Base-by-base conservation (phyloP, 305 asterid genomes). In the Fraxinus paxiana region DNA sequence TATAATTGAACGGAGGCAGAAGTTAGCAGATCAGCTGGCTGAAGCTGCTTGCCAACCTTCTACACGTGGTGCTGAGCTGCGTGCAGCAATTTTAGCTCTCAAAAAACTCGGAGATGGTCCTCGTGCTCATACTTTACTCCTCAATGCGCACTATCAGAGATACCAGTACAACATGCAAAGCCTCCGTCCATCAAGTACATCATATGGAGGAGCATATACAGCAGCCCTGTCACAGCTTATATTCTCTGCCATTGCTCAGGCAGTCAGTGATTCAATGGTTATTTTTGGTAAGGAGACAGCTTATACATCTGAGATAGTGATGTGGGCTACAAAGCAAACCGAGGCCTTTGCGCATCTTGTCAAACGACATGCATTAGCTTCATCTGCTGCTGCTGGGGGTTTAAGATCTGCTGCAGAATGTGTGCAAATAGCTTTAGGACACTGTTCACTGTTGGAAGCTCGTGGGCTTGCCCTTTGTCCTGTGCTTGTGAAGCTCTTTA, bases 361-460 rank as follows among this genome's bases (percentile, higher is more conserved):
- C 63, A 94, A 96, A 87, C 87, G 98, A 72, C 99, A 94, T 80
- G 99, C 99, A 71, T 89, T 96, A 81, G 95, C 97, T 72, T 96
- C 99, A 38, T 96, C 98, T 63, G 98, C 99, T 5, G 99, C 98
- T 87, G 98, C 97, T 78, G 99, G 99, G 34, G 99, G 97, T 82
- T 88, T 96, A 87, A 90, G 99, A 87, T 95, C 99, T 75, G 98
- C 99, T 85, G 99, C 99, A 80, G 99, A 96, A 88, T 96, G 99
- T 87, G 99, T 92, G 83, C 99, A 94, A 87, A 96, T 96, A 81
- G 98, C 99, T 81, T 87, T 96, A 78, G 99, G 98, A 56, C 99
- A 94, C 87, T 96, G 99, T 88, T 91, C 95, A 10, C 82, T 94
- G 87, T 88, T 96, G 89, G 99, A 96, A 89, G 95, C 90, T 77